phyloP scores from a whole-genome alignment of 129 eudicot species.

The Saussurea involucrata region DNA sequence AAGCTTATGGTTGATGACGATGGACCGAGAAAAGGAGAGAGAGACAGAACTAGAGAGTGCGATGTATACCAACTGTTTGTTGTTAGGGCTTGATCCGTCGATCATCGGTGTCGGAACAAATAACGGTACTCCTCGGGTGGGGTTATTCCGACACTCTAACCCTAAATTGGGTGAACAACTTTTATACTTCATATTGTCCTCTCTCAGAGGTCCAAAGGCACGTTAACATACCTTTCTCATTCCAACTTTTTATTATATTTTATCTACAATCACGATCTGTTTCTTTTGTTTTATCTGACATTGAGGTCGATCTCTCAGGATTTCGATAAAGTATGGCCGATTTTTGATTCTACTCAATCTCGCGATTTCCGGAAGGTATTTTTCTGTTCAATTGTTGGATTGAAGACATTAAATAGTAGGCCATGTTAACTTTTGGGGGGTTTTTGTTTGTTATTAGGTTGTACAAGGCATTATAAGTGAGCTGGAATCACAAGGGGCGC shows the following conservation, averaged over 20 bases:
- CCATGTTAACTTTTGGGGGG: constrained; percentile 8
- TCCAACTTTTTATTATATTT: constrained; percentile 9
- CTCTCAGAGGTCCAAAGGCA: constrained; percentile 81
- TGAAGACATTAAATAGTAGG: background rate
- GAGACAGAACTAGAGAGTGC: constrained; percentile 94
- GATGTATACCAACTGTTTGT: constrained; percentile 96
- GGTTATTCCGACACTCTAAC: constrained; percentile 96
- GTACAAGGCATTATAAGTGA: constrained; percentile 91
- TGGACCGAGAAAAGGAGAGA: constrained; percentile 98
- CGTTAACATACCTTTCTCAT: background rate
- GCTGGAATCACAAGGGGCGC: constrained; percentile 96
- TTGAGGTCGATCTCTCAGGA: constrained; percentile 59
- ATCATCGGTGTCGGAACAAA: constrained; percentile 70
- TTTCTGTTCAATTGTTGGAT: constrained; percentile 3
- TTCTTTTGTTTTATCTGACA: constrained; percentile 10
- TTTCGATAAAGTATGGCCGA: constrained; percentile 93
- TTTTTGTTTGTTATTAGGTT: constrained; percentile 45
- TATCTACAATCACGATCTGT: constrained; percentile 13
- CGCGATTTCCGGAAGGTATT: constrained; percentile 91
- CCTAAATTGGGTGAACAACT: constrained; percentile 99
- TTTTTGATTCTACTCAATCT: constrained; percentile 88
- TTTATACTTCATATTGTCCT: constrained; percentile 83
- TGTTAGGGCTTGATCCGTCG: constrained; percentile 90
- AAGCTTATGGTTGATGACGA: constrained; percentile 64
- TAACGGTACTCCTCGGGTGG: constrained; percentile 80